Percentiles rank a stretch among this genome's conserved stretches.
phyloP scores from a whole-genome alignment of 78 protist species.

The Dictyostelium capitatum region DNA sequence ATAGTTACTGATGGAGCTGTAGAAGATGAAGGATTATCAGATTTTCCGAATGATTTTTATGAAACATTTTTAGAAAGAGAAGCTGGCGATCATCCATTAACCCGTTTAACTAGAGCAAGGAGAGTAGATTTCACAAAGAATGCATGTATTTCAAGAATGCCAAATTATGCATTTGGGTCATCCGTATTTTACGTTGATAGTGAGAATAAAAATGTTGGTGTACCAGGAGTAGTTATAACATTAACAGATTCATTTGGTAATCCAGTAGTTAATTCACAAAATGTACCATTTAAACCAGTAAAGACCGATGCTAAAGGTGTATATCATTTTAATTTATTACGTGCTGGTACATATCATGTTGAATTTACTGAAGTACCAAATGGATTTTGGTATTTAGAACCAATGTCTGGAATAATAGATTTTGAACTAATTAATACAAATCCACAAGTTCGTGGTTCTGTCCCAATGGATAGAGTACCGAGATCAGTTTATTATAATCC shows the following conservation, averaged over 20 bases:
- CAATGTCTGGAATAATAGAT: not conserved
- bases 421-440: not conserved
- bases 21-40: not conserved
- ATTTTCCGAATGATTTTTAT: not conserved
- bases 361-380: constrained; percentile 14
- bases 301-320: not conserved
- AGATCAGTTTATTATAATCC: constrained; percentile 17
- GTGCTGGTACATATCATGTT: constrained; percentile 22
- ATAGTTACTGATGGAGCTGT: too few species aligned
- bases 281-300: not conserved
- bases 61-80: not conserved
- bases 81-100: not conserved
- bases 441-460: constrained; percentile 13
- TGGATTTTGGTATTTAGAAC: constrained; percentile 22
- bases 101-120: not conserved
- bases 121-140: constrained; percentile 19
- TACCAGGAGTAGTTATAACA: constrained; percentile 3
- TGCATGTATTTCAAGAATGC: not conserved
- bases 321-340: constrained; percentile 29
- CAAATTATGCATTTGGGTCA: constrained; percentile 27
- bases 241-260: not conserved
- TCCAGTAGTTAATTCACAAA: not conserved
- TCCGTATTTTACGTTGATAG: constrained; percentile 10
- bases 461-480: constrained; percentile 7
- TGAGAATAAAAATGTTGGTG: constrained; percentile 6